Evolutionary conservation across 306 rosid genomes (phyloP).

Genomic region (Rosa lucieae): DNA sequence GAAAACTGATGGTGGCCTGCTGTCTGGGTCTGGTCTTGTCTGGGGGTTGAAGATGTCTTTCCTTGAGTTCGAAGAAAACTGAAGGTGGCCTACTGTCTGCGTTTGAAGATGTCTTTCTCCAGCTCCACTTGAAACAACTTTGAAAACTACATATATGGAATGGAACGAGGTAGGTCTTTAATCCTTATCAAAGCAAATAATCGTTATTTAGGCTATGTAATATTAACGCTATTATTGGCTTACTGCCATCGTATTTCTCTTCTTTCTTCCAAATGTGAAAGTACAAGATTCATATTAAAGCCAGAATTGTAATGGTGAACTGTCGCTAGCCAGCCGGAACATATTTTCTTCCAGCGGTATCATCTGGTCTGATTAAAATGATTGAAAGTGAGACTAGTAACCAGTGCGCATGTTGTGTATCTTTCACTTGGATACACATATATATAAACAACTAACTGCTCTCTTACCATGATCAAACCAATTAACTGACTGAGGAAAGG

Average conservation of each 20-base stretch:
- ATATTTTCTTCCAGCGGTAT: slow-evolving; percentile 32
- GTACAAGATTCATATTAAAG: background rate
- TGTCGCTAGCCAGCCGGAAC: slow-evolving; percentile 48
- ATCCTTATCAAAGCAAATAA: background rate
- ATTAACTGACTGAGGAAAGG: background rate
- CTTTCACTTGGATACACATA: slow-evolving; percentile 19
- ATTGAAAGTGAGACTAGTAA: slow-evolving; percentile 50
- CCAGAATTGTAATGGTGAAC: slow-evolving; percentile 52
- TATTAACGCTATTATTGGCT: background rate
- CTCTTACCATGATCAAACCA: background rate
- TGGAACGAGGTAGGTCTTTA: slow-evolving; percentile 71
- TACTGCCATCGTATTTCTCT: background rate
- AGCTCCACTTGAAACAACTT: slow-evolving; percentile 74
- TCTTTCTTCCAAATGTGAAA: background rate
- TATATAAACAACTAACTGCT: slow-evolving; percentile 32
- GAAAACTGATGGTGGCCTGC: slow-evolving; percentile 26
- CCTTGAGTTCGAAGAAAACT: slow-evolving; percentile 62
- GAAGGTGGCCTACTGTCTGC: background rate
- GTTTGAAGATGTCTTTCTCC: slow-evolving; percentile 51
- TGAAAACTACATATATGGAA: slow-evolving; percentile 37
- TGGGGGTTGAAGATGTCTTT: slow-evolving; percentile 36
- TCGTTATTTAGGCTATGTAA: background rate
- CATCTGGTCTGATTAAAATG: slow-evolving; percentile 36
- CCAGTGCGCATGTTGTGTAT: background rate
- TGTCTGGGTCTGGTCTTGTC: background rate